Evolutionary conservation across 2,329 filamentous ascomycete genomes (phyloP).

Genomic region (Emericellopsis atlantica): DNA sequence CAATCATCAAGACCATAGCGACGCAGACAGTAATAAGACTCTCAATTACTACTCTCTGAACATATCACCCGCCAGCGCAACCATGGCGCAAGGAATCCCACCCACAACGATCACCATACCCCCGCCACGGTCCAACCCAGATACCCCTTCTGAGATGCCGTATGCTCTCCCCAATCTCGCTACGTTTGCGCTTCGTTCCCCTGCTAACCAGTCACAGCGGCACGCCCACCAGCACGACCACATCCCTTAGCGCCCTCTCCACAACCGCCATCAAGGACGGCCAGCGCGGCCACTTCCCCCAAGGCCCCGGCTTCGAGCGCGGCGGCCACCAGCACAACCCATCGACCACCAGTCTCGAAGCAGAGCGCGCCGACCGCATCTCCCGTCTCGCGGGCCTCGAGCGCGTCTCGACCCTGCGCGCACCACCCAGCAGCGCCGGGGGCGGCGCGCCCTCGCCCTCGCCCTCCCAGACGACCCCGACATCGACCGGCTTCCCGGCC

Average conservation of each 20-base stretch:
- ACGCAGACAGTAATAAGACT: too few species aligned
- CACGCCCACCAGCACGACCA: slow-evolving; percentile 85
- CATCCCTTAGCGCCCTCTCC: slow-evolving; percentile 80
- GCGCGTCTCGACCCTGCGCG: slow-evolving; percentile 65
- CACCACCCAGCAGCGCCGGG: slow-evolving; percentile 21
- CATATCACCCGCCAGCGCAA: not conserved
- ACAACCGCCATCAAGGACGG: slow-evolving; percentile 96
- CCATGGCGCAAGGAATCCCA: slow-evolving; percentile 26
- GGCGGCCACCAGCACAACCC: slow-evolving; percentile 46
- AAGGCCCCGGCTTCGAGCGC: slow-evolving; percentile 31
- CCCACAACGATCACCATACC: slow-evolving; percentile 76
- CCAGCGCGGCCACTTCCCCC: slow-evolving; percentile 67
- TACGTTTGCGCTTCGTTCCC: not conserved
- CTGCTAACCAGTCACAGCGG: slow-evolving; percentile 40
- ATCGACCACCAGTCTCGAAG: slow-evolving; percentile 64
- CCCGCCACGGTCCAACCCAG: slow-evolving; percentile 67
- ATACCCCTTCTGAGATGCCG: slow-evolving; percentile 84
- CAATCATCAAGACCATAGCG: not conserved
- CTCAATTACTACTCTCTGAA: not conserved
- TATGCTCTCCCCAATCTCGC: slow-evolving; percentile 32
- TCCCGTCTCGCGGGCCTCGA: slow-evolving; percentile 89
- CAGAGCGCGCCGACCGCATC: slow-evolving; percentile 88
- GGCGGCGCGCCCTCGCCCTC: slow-evolving; percentile 21
- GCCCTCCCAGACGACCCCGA: slow-evolving; percentile 36
- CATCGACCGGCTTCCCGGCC: slow-evolving; percentile 30